Evolutionary conservation across 768 basidiomycete genomes (phyloP).

Genomic region (Termitomyces sp.): DNA sequence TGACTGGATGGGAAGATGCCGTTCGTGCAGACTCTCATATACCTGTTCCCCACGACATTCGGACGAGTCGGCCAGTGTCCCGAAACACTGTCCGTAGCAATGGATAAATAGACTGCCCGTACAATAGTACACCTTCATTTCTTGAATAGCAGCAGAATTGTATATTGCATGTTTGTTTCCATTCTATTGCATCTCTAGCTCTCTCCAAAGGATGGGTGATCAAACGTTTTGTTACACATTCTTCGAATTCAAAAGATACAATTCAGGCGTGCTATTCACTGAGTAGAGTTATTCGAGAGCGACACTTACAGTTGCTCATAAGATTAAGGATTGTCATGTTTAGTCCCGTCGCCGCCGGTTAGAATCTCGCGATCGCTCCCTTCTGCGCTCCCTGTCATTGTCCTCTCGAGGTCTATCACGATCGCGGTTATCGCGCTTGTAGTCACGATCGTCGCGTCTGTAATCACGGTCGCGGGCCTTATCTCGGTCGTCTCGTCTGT

Average conservation of each 20-base stretch:
- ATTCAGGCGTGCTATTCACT: not conserved
- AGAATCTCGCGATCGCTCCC: constrained; percentile 26
- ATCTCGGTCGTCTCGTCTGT: constrained; percentile 1
- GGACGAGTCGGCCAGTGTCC: not conserved
- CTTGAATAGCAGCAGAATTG: not conserved
- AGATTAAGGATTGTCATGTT: not conserved
- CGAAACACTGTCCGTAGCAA: not conserved
- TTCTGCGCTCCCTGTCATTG: constrained; percentile 27
- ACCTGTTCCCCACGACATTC: constrained; percentile 4
- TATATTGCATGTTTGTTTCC: not conserved
- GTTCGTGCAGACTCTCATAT: constrained; percentile 6
- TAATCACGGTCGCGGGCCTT: constrained; percentile 10
- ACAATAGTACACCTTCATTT: not conserved
- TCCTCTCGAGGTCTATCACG: constrained; percentile 27
- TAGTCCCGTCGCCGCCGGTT: constrained; percentile 16
- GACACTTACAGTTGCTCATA: not conserved
- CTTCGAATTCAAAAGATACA: not conserved
- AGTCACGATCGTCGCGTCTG: constrained; percentile 9
- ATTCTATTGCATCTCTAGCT: not conserved
- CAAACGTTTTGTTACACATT: not conserved
- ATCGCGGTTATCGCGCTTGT: constrained; percentile 9
- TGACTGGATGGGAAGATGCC: constrained; percentile 10
- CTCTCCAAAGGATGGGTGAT: not conserved
- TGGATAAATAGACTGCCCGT: not conserved
- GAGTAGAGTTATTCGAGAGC: not conserved